Conservation (phyloP, 176 grass and related monocot genomes). For the Luzula sylvatica region DNA sequence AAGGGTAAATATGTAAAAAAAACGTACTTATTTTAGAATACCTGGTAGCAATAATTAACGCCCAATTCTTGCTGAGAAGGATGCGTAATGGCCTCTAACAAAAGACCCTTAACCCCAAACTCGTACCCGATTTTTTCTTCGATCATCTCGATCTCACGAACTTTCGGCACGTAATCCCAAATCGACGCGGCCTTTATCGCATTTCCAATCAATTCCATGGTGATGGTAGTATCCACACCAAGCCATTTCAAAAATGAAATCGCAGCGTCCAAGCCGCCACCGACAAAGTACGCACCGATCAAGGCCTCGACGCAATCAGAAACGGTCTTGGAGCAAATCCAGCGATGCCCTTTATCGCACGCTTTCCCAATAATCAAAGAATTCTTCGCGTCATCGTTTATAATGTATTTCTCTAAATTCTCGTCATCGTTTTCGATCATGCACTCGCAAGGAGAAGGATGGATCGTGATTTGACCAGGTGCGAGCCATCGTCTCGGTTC, state of each 20-base stretch:
- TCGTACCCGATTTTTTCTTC: slow-evolving; percentile 66
- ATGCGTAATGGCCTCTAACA: slow-evolving; percentile 77
- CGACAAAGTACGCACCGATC: slow-evolving; percentile 87
- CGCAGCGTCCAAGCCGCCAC: slow-evolving; percentile 57
- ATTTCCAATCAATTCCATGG: slow-evolving; percentile 42
- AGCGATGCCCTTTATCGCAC: slow-evolving; percentile 80
- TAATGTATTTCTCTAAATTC: slow-evolving; percentile 18
- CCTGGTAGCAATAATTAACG: slow-evolving; percentile 63
- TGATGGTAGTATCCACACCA: slow-evolving; percentile 37
- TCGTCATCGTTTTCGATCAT: slow-evolving; percentile 21
- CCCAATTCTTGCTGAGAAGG: slow-evolving; percentile 60
- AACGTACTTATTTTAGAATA: slow-evolving; percentile 22
- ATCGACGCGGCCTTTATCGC: slow-evolving; percentile 45
- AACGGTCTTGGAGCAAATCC: slow-evolving; percentile 96
- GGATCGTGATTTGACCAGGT: slow-evolving; percentile 66
- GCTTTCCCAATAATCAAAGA: slow-evolving; percentile 63
- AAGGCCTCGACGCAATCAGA: slow-evolving; percentile 84
- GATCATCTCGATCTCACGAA: slow-evolving; percentile 45
- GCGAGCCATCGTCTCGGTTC: slow-evolving; percentile 83
- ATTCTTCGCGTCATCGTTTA: slow-evolving; percentile 25
- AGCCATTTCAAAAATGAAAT: slow-evolving; percentile 74
- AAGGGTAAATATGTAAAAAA: slow-evolving; percentile 17
- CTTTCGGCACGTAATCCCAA: slow-evolving; percentile 37
- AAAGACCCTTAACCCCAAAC: slow-evolving; percentile 56
- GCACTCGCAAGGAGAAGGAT: slow-evolving; percentile 54